Evolutionary conservation across 129 eudicot genomes (phyloP).

Genomic region (Glebionis coronaria): DNA sequence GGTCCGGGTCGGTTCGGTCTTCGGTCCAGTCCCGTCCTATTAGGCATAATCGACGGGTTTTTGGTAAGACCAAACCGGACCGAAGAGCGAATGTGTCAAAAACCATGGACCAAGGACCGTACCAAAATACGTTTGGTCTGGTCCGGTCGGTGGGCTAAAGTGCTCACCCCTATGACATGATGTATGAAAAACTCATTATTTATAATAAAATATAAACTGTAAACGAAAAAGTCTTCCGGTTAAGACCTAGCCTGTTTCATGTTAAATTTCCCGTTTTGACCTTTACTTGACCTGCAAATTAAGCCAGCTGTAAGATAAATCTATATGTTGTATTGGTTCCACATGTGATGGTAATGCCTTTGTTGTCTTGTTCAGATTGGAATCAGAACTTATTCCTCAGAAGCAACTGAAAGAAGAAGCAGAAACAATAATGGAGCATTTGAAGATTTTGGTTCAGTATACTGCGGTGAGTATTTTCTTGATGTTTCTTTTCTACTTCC

Average conservation of each 20-base stretch:
- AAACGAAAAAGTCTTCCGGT: not conserved
- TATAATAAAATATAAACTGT: not conserved
- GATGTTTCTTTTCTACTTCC: not conserved
- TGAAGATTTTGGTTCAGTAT: constrained; percentile 75
- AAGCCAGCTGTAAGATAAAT: constrained; percentile 4
- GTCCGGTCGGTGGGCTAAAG: too few species aligned
- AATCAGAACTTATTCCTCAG: constrained; percentile 64
- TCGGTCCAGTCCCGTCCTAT: too few species aligned
- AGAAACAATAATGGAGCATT: constrained; percentile 65
- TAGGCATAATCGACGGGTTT: too few species aligned
- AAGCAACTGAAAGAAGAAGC: constrained; percentile 88
- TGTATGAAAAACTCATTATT: too few species aligned
- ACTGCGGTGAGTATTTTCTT: constrained; percentile 72
- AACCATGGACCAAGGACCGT: too few species aligned
- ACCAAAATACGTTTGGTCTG: too few species aligned
- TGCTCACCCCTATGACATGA: too few species aligned
- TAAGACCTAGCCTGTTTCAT: not conserved
- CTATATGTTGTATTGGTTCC: constrained; percentile 13
- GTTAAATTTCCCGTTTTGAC: not conserved
- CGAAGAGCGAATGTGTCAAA: too few species aligned
- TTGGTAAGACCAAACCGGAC: too few species aligned
- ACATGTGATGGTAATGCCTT: constrained; percentile 22
- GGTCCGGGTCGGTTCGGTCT: too few species aligned
- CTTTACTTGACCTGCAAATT: not conserved
- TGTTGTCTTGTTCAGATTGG: constrained; percentile 48